Evolutionary conservation across 441 rosid genomes (phyloP).

Genomic region (Isatis lusitanica): DNA sequence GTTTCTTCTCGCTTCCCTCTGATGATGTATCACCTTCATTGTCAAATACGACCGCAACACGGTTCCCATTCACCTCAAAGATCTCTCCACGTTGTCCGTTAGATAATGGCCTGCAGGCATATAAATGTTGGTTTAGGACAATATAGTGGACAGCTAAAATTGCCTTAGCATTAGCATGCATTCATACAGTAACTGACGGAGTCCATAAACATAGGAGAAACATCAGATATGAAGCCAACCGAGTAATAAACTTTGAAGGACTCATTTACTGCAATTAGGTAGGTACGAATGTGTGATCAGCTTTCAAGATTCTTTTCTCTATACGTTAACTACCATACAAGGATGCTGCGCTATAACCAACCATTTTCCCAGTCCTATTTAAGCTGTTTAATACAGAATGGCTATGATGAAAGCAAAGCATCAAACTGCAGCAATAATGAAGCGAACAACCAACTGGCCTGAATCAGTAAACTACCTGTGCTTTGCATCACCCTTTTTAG

Average conservation of each 20-base stretch:
- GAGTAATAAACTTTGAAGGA: not conserved
- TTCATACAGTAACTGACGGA: not conserved
- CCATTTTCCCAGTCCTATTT: not conserved
- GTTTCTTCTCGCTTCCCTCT: conserved; percentile 38
- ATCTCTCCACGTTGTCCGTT: conserved; percentile 85
- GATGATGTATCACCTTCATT: conserved; percentile 41
- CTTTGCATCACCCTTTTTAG: conserved; percentile 53
- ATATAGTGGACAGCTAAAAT: not conserved
- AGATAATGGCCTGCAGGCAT: conserved; percentile 61
- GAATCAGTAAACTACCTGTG: conserved; percentile 51
- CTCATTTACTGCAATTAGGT: not conserved
- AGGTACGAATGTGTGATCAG: not conserved
- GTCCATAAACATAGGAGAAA: not conserved
- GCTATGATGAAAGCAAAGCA: not conserved
- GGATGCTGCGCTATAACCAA: not conserved
- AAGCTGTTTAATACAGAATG: not conserved
- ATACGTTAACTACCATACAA: not conserved
- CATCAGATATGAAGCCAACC: not conserved
- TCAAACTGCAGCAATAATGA: not conserved
- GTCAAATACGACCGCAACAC: conserved; percentile 74
- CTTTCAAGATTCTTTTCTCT: not conserved
- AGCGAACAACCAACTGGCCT: not conserved
- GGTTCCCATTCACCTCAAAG: conserved; percentile 68
- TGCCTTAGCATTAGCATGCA: not conserved
- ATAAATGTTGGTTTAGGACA: not conserved